These are phyloP conservation scores for Neofusicoccum sp. DNA, from an alignment of 2,329 filamentous ascomycete species.

Conservation along the genomic window DNA sequence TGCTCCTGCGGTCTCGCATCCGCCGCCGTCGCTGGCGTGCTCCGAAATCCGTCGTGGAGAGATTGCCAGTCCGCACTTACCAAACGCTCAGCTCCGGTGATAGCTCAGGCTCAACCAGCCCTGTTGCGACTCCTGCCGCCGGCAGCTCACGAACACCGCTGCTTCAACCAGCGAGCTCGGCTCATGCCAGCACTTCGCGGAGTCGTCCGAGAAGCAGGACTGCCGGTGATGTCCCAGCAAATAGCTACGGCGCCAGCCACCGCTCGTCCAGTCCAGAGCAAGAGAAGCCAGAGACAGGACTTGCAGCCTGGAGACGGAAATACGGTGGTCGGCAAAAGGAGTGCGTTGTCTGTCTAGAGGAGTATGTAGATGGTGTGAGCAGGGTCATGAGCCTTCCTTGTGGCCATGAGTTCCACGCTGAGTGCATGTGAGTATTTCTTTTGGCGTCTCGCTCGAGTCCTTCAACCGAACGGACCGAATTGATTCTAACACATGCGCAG, in stretches of 20 bases:
- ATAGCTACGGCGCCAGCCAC: conserved; percentile 18
- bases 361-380: conserved; percentile 92
- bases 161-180: conserved; percentile 51
- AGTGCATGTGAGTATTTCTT: conserved; percentile 82
- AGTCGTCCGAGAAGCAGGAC: conserved; percentile 65
- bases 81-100: conserved; percentile 73
- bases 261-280: conserved; percentile 40
- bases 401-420: conserved; percentile 94
- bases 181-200: conserved; percentile 34
- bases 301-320: conserved; percentile 54
- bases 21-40: conserved; percentile 88
- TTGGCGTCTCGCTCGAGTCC: too few species aligned
- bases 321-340: conserved; percentile 71
- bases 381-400: conserved; percentile 96
- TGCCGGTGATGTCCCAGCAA: conserved; percentile 57
- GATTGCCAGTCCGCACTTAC: conserved; percentile 91
- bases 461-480: neutral
- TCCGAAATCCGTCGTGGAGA: conserved; percentile 94
- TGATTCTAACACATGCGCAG: conserved; percentile 46
- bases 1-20: conserved; percentile 84
- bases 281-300: conserved; percentile 53
- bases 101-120: conserved; percentile 53
- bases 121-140: conserved; percentile 62
- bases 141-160: conserved; percentile 77
- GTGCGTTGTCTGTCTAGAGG: conserved; percentile 94